Evolutionary conservation across 441 rosid genomes (phyloP), one percentile per base, ranked within the genome.

Genomic region (Raphanus hybrid): DNA sequence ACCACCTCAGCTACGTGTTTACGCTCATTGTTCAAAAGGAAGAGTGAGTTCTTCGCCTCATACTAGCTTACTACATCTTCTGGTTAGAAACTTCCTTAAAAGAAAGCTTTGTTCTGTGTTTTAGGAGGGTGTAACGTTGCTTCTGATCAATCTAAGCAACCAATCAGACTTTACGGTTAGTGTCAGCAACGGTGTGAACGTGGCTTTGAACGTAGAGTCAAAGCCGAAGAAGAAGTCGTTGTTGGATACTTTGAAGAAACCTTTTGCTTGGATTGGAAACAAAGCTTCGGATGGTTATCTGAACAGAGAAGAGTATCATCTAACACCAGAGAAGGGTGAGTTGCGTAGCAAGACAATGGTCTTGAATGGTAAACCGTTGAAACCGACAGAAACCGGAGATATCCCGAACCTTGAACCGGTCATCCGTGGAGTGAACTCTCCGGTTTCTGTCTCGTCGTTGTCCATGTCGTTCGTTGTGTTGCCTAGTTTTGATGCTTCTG

Each of bases 1-100:
- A 67, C 86, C 94, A 1, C 84, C 95, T 0, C 84, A 74, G 73
- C 86, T 95, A 71, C 95, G 99, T 16, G 72, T 84, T 71, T 95
- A 93, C 65, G 97, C 96, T 8, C 98, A 95, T 82, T 95, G 99
- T 75, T 87, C 97, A 0, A 91, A 87, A 87, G 98, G 94, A 87
- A 87, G 91, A 85, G 98, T 93, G 85, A 86, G 97, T 61, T 52
- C 70, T 6, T 14, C 11, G 43, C 54, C 8, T 67, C 78, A 23
- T 68, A 39, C 16, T 18, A 18, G 20, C 20, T 18, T 18, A 18
- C 1, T 59, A 59, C 65, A n/a, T 12, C 3, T 20, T 45, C 14
- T 1, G 5, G 55, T 29, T 64, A 48, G 34, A 62, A 2, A 12
- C 60, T 59, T 32, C 45, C 60, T 50, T 0, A 29, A 6, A 27